These are phyloP conservation scores for Fistulina hepatica DNA, from an alignment of 1,284 basidiomycete species.

Conservation along the genomic window DNA sequence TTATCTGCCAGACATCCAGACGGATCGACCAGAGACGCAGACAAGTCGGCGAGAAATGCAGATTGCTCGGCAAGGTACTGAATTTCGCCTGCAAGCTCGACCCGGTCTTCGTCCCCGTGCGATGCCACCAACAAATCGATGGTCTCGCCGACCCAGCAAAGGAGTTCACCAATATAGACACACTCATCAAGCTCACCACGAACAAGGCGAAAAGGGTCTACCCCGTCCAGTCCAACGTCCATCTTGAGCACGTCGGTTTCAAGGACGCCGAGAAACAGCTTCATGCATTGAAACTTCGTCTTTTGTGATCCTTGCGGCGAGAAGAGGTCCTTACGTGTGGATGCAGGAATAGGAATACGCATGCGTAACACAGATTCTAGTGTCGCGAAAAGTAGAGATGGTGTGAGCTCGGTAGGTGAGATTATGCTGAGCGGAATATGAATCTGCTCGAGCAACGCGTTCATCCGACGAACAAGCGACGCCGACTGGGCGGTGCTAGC, in stretches of 20 bases:
- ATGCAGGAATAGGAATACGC: constrained; percentile 34
- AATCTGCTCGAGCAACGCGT: constrained; percentile 38
- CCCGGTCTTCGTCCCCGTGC: constrained; percentile 8
- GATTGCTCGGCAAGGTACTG: constrained; percentile 10
- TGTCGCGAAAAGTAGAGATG: constrained; percentile 54
- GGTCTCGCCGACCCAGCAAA: constrained; percentile 52
- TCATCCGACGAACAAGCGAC: constrained; percentile 25
- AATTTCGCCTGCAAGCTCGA: neutral
- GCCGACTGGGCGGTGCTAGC: constrained; percentile 7
- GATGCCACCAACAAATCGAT: constrained; percentile 28
- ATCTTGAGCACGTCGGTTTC: constrained; percentile 53
- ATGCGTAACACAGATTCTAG: constrained; percentile 45
- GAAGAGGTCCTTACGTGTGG: constrained; percentile 24
- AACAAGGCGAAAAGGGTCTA: constrained; percentile 54
- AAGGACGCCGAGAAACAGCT: constrained; percentile 67
- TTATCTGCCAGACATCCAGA: no score
- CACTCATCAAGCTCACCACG: constrained; percentile 52
- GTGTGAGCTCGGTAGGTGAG: constrained; percentile 58
- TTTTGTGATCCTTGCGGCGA: constrained; percentile 21
- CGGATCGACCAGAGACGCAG: constrained; percentile 10
- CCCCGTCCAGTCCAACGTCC: constrained; percentile 48
- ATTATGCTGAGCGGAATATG: constrained; percentile 41
- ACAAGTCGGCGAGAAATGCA: constrained; percentile 3
- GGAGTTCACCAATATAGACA: constrained; percentile 47
- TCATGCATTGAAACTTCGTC: constrained; percentile 46